Percentiles rank a stretch among this genome's conserved stretches.
These are phyloP conservation scores for Suillus occidentalis DNA, from an alignment of 768 basidiomycete genomes.

Conservation along the genomic window DNA sequence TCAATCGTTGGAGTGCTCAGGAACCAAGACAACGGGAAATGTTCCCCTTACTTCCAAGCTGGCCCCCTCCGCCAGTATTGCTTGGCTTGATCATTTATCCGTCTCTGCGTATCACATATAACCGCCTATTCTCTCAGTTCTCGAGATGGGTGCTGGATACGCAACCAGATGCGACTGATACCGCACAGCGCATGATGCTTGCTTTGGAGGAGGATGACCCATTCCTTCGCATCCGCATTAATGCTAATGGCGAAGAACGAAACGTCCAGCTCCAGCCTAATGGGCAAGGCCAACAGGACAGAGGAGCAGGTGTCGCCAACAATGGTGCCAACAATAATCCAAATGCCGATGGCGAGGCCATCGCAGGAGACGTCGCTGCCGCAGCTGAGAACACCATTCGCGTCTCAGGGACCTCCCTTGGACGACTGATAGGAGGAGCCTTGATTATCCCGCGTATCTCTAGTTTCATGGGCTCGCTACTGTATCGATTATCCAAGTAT, in stretches of 20 bases:
- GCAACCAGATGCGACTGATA: constrained; percentile 17
- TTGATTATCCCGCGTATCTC: constrained; percentile 68
- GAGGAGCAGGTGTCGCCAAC: constrained; percentile 12
- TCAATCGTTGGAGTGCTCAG: constrained; percentile 10
- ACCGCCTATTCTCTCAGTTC: constrained; percentile 38
- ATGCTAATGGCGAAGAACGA: constrained; percentile 34
- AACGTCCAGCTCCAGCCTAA: constrained; percentile 14
- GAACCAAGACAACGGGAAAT: constrained; percentile 13
- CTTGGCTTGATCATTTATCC: constrained; percentile 57
- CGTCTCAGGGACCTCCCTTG: constrained; percentile 58
- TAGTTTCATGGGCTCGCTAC: constrained; percentile 59
- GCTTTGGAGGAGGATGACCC: constrained; percentile 29
- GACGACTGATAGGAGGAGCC: constrained; percentile 68
- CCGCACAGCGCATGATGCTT: constrained; percentile 22
- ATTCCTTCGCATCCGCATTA: constrained; percentile 28
- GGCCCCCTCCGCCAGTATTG: constrained; percentile 63
- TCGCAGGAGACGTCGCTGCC: constrained; percentile 37
- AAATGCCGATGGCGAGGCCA: constrained; percentile 11
- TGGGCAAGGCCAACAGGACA: constrained; percentile 14
- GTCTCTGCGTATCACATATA: constrained; percentile 45
- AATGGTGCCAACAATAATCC: constrained; percentile 13
- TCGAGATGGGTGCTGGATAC: constrained; percentile 47
- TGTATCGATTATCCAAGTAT: constrained; percentile 51
- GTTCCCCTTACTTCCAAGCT: constrained; percentile 35
- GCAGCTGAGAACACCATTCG: constrained; percentile 62